Percentiles rank a stretch among this genome's conserved stretches.
These are phyloP conservation scores for Dioscorea dumetorum DNA, from an alignment of 106 monocot genomes.

Conservation along the genomic window DNA sequence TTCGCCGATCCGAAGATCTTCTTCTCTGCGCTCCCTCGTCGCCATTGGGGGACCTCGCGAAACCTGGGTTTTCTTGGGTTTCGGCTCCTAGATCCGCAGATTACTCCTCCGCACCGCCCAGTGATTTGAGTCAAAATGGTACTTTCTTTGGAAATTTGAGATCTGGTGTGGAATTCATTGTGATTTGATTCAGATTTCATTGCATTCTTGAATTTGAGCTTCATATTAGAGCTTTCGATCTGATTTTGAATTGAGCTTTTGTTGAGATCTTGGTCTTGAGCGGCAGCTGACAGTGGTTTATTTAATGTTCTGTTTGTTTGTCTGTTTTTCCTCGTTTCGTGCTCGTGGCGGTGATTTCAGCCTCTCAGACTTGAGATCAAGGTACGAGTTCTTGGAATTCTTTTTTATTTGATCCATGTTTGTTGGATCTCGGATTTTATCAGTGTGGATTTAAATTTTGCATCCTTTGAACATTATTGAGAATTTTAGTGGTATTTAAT, in stretches of 20 bases:
- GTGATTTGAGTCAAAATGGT: background rate
- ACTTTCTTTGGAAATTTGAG: background rate
- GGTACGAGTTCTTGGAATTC: conserved; percentile 18
- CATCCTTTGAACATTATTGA: background rate
- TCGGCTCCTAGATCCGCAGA: background rate
- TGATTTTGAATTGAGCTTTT: background rate
- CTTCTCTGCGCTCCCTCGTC: background rate
- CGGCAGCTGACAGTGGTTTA: background rate
- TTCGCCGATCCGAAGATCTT: background rate
- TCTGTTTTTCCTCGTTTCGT: conserved; percentile 10
- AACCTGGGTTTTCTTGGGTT: background rate
- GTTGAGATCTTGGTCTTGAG: background rate
- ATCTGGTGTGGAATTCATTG: background rate
- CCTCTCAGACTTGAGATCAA: conserved; percentile 87
- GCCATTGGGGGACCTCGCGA: background rate
- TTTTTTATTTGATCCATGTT: background rate
- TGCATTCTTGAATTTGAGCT: too few relatives aligned
- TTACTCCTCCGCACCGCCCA: background rate
- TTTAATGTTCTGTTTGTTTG: background rate
- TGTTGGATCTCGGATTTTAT: background rate
- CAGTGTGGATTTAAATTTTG: too few relatives aligned
- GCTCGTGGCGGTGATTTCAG: conserved; percentile 22
- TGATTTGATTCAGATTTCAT: background rate
- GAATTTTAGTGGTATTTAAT: background rate
- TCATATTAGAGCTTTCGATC: too few relatives aligned